Base-by-base conservation (phyloP, 1,139 yeast species). In the Debaryomyces robertsiae region DNA sequence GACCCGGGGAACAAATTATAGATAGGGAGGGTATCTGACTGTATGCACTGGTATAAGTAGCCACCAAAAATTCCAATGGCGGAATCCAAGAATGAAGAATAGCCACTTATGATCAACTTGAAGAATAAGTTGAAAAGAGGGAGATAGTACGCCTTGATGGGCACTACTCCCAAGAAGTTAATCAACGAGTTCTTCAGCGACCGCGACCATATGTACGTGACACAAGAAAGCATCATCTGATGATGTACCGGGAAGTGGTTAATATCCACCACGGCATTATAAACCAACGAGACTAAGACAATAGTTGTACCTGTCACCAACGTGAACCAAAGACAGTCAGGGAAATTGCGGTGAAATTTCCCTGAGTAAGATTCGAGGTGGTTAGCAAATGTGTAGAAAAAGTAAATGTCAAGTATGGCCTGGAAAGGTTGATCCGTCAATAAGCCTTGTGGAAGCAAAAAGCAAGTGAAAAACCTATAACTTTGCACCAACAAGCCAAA, bases 141-240 rank as follows among this genome's bases (percentile, higher is more conserved):
- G 42, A 81, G 60, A 46, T 80, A 69, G 40, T 79, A 77, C 0
- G 83, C 84, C 49, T 77, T 77, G 32, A 81, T 72, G 2, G 82
- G 81, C 42, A 81, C 59, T 42, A 81, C 59, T 1, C 77, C 76
- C 52, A 79, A 61, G 46, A 80, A 75, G 47, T 71, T 75, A 36
- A 79, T 78, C 24, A 64, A 64, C 30, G 77, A 67, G 51, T 73
- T 69, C 55, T 79, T 77, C 56, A 68, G 73, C 2, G 70, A 61
- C 31, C 84, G 61, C 14, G 83, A 76, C 85, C 85, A 81, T 27
- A 81, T 71, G 53, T 73, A 81, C 2, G 82, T 75, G 40, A 81
- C 67, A 30, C 84, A 78, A 4, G 80, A 71, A 25, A 77, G 58
- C 60, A 79, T 64, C 62, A 65, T 61, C 36, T 57, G 63, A 46